Percentiles rank a stretch among this genome's conserved stretches.
Evolutionary conservation across 1,139 yeast species (phyloP).

Genomic region (Yamadazyma taylorii): DNA sequence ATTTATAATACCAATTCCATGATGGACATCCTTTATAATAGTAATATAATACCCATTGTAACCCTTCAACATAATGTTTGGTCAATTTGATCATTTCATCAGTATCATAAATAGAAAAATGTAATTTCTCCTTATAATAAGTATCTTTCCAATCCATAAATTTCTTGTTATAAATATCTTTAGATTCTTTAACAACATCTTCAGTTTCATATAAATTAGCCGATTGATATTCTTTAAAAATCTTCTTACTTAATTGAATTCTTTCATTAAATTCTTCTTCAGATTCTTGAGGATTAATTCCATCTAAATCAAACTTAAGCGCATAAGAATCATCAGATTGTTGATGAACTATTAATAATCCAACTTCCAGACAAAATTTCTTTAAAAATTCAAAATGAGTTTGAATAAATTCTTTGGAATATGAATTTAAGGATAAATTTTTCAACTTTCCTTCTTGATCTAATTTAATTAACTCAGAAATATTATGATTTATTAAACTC

Average conservation of each 20-base stretch:
- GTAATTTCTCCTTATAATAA: conserved; percentile 78
- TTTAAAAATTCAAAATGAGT: conserved; percentile 59
- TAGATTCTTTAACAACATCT: conserved; percentile 60
- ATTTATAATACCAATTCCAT: conserved; percentile 91
- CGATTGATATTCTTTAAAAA: conserved; percentile 66
- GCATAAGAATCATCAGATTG: conserved; percentile 52
- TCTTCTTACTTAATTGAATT: conserved; percentile 37
- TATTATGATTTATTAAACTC: conserved; percentile 33
- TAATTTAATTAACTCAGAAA: conserved; percentile 28
- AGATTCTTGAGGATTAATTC: conserved; percentile 63
- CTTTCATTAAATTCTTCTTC: conserved; percentile 62
- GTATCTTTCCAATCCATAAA: conserved; percentile 79
- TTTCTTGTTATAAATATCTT: conserved; percentile 66
- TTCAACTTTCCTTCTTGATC: conserved; percentile 51
- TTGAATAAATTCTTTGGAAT: conserved; percentile 46
- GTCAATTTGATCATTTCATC: conserved; percentile 61
- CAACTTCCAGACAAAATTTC: conserved; percentile 62
- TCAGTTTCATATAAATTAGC: conserved; percentile 68
- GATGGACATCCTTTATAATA: conserved; percentile 89
- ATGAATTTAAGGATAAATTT: conserved; percentile 34
- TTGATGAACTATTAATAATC: conserved; percentile 66
- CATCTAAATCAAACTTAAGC: conserved; percentile 71
- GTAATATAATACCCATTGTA: conserved; percentile 93
- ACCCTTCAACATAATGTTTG: conserved; percentile 87
- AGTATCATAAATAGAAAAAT: conserved; percentile 58